Evolutionary conservation across 345 rosid species (phyloP).

Genomic region (Anacardium occidentale): DNA sequence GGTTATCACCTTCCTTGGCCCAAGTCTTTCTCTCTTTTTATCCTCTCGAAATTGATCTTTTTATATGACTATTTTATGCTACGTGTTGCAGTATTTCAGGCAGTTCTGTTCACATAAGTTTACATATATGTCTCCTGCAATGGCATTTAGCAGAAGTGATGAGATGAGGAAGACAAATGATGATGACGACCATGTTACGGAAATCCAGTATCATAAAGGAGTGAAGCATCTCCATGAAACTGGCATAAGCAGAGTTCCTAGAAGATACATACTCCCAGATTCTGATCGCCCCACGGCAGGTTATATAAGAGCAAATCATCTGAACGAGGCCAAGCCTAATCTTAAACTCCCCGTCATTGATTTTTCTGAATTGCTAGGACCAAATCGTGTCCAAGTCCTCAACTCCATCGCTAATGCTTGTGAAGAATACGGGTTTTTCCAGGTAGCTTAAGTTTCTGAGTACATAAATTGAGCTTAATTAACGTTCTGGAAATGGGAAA

Average conservation of each 20-base stretch:
- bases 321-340: slow-evolving; percentile 26
- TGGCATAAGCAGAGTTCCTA: slow-evolving; percentile 57
- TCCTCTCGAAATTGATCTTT: neutral
- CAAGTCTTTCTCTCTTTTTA: neutral
- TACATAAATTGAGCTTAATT: neutral
- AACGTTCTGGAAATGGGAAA: too few species aligned
- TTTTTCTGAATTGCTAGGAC: slow-evolving; percentile 58
- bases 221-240: slow-evolving; percentile 67
- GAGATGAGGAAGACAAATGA: slow-evolving; percentile 26
- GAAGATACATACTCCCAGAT: slow-evolving; percentile 61
- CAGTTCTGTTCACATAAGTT: neutral
- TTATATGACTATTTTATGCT: neutral
- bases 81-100: slow-evolving; percentile 7
- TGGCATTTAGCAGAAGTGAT: slow-evolving; percentile 28
- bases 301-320: neutral
- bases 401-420: slow-evolving; percentile 61
- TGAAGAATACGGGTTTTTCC: slow-evolving; percentile 71
- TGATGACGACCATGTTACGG: slow-evolving; percentile 22
- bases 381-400: slow-evolving; percentile 49
- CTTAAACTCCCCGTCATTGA: slow-evolving; percentile 71
- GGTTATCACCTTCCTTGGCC: neutral
- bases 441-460: slow-evolving; percentile 34
- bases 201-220: slow-evolving; percentile 55
- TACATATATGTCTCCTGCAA: slow-evolving; percentile 53
- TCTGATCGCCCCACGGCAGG: slow-evolving; percentile 46